These are phyloP conservation scores for Nasturtium officinale DNA, from an alignment of 345 rosid genomes.

Conservation along the genomic window DNA sequence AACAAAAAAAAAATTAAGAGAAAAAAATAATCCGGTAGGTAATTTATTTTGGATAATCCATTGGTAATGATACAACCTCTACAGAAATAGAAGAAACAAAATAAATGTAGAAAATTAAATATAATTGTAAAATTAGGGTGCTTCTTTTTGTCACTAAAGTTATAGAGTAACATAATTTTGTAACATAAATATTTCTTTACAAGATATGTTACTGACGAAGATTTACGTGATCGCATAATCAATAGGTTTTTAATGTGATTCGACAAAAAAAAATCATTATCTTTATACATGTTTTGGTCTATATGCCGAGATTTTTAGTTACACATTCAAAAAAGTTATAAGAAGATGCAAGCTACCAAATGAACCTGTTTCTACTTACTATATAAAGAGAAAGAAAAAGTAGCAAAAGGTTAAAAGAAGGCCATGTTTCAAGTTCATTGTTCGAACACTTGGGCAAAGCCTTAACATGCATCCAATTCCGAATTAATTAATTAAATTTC, in stretches of 20 bases:
- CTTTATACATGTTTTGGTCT: neutral
- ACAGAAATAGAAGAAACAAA: neutral
- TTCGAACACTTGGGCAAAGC: constrained; percentile 32
- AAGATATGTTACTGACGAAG: neutral
- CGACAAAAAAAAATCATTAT: neutral
- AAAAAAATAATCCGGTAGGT: neutral
- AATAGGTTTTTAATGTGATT: neutral
- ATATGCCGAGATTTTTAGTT: neutral
- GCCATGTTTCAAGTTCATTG: constrained; percentile 43
- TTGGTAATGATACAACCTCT: neutral
- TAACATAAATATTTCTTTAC: neutral
- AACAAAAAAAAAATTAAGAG: no score
- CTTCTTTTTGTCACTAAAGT: neutral
- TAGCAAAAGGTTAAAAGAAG: constrained; percentile 29
- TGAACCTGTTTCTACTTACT: neutral
- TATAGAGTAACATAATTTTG: neutral
- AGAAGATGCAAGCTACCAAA: constrained; percentile 25
- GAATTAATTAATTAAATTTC: constrained; percentile 1
- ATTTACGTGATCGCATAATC: neutral
- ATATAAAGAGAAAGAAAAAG: constrained; percentile 5
- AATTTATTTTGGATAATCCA: neutral
- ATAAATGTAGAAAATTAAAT: neutral
- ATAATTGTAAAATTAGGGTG: neutral
- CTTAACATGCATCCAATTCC: constrained; percentile 26
- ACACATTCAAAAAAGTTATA: neutral